Percentiles rank a stretch among this genome's conserved stretches.
Conservation (phyloP, 345 rosid genomes). For the Excoecaria agallocha region DNA sequence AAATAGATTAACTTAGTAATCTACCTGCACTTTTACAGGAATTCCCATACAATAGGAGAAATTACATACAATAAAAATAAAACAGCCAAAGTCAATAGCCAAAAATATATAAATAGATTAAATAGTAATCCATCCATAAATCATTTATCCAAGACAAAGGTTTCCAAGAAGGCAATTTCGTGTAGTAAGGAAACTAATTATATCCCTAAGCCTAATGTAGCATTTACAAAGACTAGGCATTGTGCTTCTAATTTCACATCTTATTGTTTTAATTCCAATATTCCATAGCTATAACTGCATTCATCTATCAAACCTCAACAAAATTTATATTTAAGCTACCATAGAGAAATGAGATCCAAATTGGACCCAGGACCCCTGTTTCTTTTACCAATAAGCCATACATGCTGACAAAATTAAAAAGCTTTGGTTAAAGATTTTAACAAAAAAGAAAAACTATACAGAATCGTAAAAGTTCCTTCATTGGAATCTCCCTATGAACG, state of each 20-base stretch:
- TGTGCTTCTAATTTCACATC: neutral
- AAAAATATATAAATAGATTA: too few species aligned
- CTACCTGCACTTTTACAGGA: neutral
- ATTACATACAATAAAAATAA: too few species aligned
- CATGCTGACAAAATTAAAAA: neutral
- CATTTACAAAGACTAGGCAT: neutral
- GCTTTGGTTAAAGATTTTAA: too few species aligned
- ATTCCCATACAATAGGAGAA: neutral
- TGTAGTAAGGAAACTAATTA: neutral
- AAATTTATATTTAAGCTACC: neutral
- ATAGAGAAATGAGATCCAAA: constrained; percentile 1
- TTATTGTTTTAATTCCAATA: neutral
- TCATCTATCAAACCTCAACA: neutral
- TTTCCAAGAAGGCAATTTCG: too few species aligned
- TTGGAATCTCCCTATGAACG: neutral
- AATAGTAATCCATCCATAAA: too few species aligned
- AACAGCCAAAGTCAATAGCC: too few species aligned
- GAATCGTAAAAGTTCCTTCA: neutral
- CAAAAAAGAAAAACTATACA: neutral
- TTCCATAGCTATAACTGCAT: neutral
- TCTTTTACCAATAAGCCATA: neutral
- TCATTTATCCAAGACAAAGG: too few species aligned
- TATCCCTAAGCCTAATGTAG: too few species aligned
- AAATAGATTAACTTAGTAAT: too few species aligned
- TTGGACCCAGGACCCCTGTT: neutral